Evolutionary conservation across 2,329 filamentous ascomycete genomes (phyloP).

Genomic region (Tolypocladium amazonense): DNA sequence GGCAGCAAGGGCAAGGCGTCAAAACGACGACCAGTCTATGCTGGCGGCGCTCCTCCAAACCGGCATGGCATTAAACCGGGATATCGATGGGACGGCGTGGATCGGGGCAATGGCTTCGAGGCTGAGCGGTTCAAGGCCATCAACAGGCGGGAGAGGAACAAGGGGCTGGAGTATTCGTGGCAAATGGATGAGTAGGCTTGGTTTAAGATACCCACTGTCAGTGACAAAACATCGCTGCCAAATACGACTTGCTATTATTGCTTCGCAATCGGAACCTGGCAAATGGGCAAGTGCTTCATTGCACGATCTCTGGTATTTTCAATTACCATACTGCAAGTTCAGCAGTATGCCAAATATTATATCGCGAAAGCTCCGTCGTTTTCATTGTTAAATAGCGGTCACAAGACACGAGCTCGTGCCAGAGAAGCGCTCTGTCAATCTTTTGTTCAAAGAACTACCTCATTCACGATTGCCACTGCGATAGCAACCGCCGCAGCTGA

Average conservation of each 20-base stretch:
- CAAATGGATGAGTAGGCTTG: conserved; percentile 74
- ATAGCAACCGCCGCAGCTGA: neutral
- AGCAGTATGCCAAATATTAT: neutral
- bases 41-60: conserved; percentile 76
- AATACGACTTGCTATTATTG: neutral
- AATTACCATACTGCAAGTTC: neutral
- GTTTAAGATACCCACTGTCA: conserved; percentile 12
- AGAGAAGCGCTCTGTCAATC: neutral
- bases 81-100: conserved; percentile 94
- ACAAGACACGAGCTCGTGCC: neutral
- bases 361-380: neutral
- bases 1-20: conserved; percentile 19
- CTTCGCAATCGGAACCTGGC: neutral
- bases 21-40: conserved; percentile 56
- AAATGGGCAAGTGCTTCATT: too few relatives aligned
- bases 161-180: conserved; percentile 83
- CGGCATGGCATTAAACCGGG: conserved; percentile 88
- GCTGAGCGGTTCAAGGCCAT: conserved; percentile 82
- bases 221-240: neutral
- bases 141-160: conserved; percentile 65
- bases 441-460: neutral
- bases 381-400: neutral
- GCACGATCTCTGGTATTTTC: neutral
- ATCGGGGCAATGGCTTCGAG: conserved; percentile 89
- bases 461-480: neutral